A percentile compares a stretch with the other conserved stretches of the same genome.
These are phyloP conservation scores for Peronospora destructor DNA, from an alignment of 352 stramenopile species.

Conservation along the genomic window DNA sequence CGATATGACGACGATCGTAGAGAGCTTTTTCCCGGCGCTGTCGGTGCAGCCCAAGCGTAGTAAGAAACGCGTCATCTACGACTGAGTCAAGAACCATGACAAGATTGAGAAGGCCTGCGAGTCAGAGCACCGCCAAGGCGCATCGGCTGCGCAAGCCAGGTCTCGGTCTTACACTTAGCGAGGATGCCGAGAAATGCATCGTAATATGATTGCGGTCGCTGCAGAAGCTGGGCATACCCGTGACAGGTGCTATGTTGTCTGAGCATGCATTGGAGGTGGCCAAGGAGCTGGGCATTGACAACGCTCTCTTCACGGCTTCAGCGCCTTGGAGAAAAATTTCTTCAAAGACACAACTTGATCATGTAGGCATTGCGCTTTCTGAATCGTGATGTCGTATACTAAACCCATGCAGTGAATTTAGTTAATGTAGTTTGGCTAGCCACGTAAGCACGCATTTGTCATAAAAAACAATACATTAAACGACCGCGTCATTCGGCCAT, in stretches of 20 bases:
- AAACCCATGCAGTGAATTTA: no score
- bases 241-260: constrained; percentile 27
- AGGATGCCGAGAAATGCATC: constrained; percentile 34
- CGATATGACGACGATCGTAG: constrained; percentile 27
- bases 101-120: constrained; percentile 36
- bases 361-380: constrained; percentile 19
- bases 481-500: no score
- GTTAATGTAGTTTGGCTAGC: no score
- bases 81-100: constrained; percentile 25
- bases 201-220: constrained; percentile 32
- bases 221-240: constrained; percentile 22
- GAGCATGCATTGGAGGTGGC: constrained; percentile 31
- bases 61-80: constrained; percentile 37
- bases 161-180: constrained; percentile 21
- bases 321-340: constrained; percentile 26
- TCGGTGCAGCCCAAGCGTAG: constrained; percentile 24
- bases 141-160: constrained; percentile 28
- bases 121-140: constrained; percentile 26
- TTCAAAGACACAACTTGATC: constrained; percentile 24
- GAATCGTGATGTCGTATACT: no score
- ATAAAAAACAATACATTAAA: no score
- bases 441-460: no score
- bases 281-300: constrained; percentile 28
- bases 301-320: constrained; percentile 24
- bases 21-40: constrained; percentile 26